phyloP scores from a whole-genome alignment of 1,139 yeast genomes.

The Magnusiomyces clavatus region DNA sequence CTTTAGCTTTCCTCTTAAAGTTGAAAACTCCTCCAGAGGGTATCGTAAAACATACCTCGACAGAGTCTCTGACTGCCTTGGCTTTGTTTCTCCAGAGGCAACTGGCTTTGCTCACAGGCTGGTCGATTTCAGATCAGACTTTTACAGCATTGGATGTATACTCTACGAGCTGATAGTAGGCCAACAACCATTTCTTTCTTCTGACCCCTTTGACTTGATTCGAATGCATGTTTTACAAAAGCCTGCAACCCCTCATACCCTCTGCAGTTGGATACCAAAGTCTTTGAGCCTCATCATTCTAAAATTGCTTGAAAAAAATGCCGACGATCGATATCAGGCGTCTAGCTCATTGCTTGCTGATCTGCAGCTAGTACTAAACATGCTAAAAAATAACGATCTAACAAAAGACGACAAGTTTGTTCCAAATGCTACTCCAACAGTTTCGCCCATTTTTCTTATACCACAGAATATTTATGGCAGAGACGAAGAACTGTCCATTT shows the following conservation, averaged over 20 bases:
- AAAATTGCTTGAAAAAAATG: slow-evolving; percentile 41
- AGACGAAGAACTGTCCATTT: slow-evolving; percentile 28
- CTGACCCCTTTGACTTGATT: slow-evolving; percentile 38
- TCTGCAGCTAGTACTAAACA: slow-evolving; percentile 26
- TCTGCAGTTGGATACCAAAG: slow-evolving; percentile 37
- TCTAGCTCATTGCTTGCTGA: slow-evolving; percentile 38
- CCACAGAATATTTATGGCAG: slow-evolving; percentile 38
- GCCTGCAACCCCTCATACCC: slow-evolving; percentile 37
- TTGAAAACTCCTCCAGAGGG: slow-evolving; percentile 38
- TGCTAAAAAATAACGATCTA: slow-evolving; percentile 17
- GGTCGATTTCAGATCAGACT: slow-evolving; percentile 45
- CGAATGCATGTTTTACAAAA: slow-evolving; percentile 39
- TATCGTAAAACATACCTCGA: slow-evolving; percentile 25
- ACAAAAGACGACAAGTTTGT: slow-evolving; percentile 20
- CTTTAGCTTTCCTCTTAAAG: slow-evolving; percentile 39
- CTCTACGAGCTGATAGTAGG: slow-evolving; percentile 45
- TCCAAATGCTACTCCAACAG: slow-evolving; percentile 19
- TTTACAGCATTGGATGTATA: slow-evolving; percentile 46
- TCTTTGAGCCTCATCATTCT: slow-evolving; percentile 38
- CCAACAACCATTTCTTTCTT: slow-evolving; percentile 39
- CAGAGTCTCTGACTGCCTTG: slow-evolving; percentile 37
- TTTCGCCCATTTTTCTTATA: slow-evolving; percentile 24
- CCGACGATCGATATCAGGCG: slow-evolving; percentile 38
- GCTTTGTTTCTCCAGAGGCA: slow-evolving; percentile 48
- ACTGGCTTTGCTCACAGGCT: slow-evolving; percentile 38